Base-by-base conservation (phyloP, 306 rosid genomes). In the Rosa multiflora region DNA sequence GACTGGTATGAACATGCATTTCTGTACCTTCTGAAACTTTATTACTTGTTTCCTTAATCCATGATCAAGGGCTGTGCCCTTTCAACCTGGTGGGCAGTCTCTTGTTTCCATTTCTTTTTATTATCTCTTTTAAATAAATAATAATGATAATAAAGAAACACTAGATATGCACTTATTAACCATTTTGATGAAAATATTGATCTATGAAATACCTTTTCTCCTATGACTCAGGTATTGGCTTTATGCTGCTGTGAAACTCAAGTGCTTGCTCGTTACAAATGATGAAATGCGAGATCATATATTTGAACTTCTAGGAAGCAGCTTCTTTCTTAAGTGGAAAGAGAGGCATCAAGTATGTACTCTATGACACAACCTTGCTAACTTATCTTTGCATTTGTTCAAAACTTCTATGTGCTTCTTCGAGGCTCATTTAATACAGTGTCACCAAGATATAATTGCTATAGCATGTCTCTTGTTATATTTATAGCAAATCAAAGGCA, bases 211-310 rank as follows among this genome's bases (percentile, higher is more conserved):
- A 56, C 52, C 18, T 56, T 23, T 20, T 44, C 73, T 85, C 63
- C 66, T 79, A 78, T 81, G 51, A 58, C 77, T 76, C 83, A 92
- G 96, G 94, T 91, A 91, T 81, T 95, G 97, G 98, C 91, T 95
- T 20, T 95, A 87, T 76, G 96, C 98, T 63, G 91, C 98, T 10
- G 93, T 95, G 11, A 95, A 89, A 75, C 86, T 86, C 70, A 89
- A 90, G 84, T 87, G 97, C 84, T 89, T 95, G 89, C 96, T 93
- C 44, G 88, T 93, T 75, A 92, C 98, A 40, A 95, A 95, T 75
- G 97, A 93, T 86, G 99, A 95, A 83, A 93, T 95, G 97, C 86
- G 97, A 75, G 99, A 95, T 85, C 99, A 95, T 83, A 92, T 92
- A 75, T 92, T 92, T 84, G 97, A 93, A 78, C 96, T 95, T 76